Base-by-base conservation (phyloP, 306 rosid species). In the Corylus heterophylla region DNA sequence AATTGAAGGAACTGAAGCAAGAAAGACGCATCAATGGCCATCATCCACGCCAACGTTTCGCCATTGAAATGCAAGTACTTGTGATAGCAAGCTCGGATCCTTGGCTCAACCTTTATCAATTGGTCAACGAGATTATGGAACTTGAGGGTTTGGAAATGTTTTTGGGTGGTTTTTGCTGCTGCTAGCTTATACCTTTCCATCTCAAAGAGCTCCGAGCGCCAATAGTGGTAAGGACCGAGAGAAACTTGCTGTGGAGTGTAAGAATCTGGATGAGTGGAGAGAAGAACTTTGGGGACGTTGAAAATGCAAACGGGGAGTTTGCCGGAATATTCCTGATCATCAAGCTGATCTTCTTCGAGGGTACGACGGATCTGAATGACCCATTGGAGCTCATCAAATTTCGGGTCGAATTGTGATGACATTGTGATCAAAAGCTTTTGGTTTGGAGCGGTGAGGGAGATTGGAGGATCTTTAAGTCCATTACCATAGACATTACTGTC, bases 11-110 rank as follows among this genome's bases (percentile, higher is more conserved):
- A 79, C 74, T 94, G 97, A 1, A 90, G 94, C 82, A 94, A 83
- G 76, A 94, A 92, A 0, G 90, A 90, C 35, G 93, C 93, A 35
- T 90, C 96, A 7, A 89, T 86, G 2, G 88, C 88, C 89, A 94
- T 87, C 90, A 88, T 90, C 96, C 98, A 94, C 50, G 87, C 88
- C 64, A 90, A 64, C 0, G 93, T 94, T 78, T 94, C 97, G 0
- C 90, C 86, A 31, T 83, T 87, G 76, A 92, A 85, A 48, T 90
- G 88, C 78, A 94, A 80, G 86, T 78, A 90, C 84, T 84, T 89
- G 85, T 92, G 97, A 78, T 90, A 94, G 77, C 89, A 90, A 8
- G 87, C 79, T 56, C 96, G 75, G 66, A 85, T 88, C 45, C 74
- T 84, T 10, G 67, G 84, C 79, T 90, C 97, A 8, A 86, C 71